These are phyloP conservation scores for Stellera chamaejasme DNA, from an alignment of 345 rosid genomes.

Conservation along the genomic window DNA sequence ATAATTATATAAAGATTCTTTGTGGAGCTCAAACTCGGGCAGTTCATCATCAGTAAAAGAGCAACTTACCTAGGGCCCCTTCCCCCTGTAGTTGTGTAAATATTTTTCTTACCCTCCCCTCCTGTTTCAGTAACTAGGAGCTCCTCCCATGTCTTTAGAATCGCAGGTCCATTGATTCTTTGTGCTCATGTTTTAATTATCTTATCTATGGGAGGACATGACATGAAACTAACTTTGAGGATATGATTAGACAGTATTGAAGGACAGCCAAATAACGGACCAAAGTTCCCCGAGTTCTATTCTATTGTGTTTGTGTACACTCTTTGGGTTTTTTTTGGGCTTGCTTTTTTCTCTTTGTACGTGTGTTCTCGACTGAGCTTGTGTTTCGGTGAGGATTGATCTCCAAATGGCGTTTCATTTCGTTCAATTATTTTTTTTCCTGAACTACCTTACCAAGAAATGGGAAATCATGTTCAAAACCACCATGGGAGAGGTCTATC, in stretches of 20 bases:
- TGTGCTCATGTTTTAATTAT: conserved; percentile 11
- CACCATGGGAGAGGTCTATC: no score
- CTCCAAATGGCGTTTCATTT: no score
- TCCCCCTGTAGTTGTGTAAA: conserved; percentile 29
- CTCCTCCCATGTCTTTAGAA: conserved; percentile 24
- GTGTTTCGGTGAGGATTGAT: no score
- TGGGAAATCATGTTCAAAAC: no score
- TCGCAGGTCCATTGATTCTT: conserved; percentile 36
- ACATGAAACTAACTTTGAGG: conserved; percentile 14
- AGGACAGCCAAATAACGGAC: conserved; percentile 17
- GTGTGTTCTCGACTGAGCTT: no score
- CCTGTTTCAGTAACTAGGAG: conserved; percentile 17
- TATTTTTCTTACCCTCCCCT: conserved; percentile 8
- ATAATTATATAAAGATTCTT: conserved; percentile 20
- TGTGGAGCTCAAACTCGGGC: conserved; percentile 26
- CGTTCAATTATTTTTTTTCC: no score
- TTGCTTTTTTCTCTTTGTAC: no score
- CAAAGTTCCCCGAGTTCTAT: neutral
- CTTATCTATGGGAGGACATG: conserved; percentile 11
- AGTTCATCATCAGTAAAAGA: conserved; percentile 6
- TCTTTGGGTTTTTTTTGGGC: no score
- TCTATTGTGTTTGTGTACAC: no score
- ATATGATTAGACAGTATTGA: conserved; percentile 6
- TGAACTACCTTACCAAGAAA: no score
- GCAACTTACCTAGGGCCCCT: conserved; percentile 10